Evolutionary conservation across 768 basidiomycete genomes (phyloP).

Genomic region (Lentinula sp.): DNA sequence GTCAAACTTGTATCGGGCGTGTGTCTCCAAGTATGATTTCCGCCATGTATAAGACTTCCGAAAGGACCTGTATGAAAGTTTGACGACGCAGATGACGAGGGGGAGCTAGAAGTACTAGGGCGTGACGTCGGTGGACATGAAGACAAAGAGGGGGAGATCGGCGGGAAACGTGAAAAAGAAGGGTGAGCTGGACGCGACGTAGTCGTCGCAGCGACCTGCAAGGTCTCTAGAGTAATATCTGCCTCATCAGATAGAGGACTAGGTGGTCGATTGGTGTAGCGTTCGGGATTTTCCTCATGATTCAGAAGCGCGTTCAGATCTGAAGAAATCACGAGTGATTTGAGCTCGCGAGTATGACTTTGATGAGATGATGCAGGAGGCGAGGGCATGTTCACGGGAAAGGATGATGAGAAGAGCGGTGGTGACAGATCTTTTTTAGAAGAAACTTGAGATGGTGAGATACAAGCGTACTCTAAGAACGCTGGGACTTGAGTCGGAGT

Average conservation of each 20-base stretch:
- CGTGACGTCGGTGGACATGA: not conserved
- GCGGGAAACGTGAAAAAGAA: not conserved
- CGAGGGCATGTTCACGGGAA: not conserved
- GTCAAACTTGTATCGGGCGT: not conserved
- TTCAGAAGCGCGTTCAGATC: constrained; percentile 56
- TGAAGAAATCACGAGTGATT: constrained; percentile 45
- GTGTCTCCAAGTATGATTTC: not conserved
- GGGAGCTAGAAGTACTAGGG: not conserved
- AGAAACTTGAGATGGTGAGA: not conserved
- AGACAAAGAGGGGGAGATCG: not conserved
- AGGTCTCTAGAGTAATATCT: not conserved
- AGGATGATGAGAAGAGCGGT: not conserved
- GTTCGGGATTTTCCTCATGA: constrained; percentile 24
- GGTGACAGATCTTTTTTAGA: not conserved
- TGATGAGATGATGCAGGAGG: not conserved
- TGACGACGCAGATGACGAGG: not conserved
- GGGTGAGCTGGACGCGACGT: not conserved
- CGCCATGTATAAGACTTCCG: not conserved
- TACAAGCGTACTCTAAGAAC: not conserved
- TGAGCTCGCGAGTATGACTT: not conserved
- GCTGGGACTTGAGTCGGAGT: not conserved
- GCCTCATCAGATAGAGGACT: not conserved
- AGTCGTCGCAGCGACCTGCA: not conserved
- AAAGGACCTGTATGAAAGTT: not conserved
- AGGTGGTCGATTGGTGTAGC: not conserved